Evolutionary conservation across 345 rosid genomes (phyloP), one percentile per base, ranked within the genome.

Genomic region (Hypericum androsaemum): DNA sequence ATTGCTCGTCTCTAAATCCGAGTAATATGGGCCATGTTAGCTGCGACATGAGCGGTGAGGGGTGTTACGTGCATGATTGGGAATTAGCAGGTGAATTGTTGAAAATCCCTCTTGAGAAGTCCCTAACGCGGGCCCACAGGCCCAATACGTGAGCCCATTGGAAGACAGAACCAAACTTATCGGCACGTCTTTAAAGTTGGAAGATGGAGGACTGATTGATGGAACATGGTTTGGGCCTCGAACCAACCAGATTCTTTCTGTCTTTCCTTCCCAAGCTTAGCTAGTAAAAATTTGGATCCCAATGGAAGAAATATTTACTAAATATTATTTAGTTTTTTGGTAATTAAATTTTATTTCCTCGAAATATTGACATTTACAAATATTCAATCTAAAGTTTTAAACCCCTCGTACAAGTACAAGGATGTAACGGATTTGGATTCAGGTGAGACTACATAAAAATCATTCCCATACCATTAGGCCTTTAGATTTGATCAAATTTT

Each of bases 161-260:
- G 50, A 22, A 50, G 44, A 12, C 47, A 12, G 39, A 63, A 43
- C 60, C n/a, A n/a, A n/a, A n/a, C n/a, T n/a, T n/a, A n/a, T n/a
- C 6, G 12, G 22, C 50, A 13, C 3, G 46, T 37, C 12, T 7
- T 5, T 9, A 39, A 14, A 41, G 47, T 54, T 16, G 47, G 22
- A 43, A 12, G 58, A 50, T 61, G 51, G 10, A 32, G 51, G 57
- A 56, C 52, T 64, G 70, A 70, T 70, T 70, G 64, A 53, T 56
- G 53, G 22, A 22, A 22, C 32, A 41, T 50, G 52, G 36, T 53
- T 43, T 52, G 57, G 58, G 61, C 58, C 43, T 16, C 15, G 9
- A 47, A 38, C 65, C 43, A 35, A 13, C 48, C 22, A 51, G 65
- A 59, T 64, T 63, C 53, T 48, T 47, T 56, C 32, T 52, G 63